Conservation (phyloP, 2,329 filamentous ascomycete species). For the Fusarium sp. region DNA sequence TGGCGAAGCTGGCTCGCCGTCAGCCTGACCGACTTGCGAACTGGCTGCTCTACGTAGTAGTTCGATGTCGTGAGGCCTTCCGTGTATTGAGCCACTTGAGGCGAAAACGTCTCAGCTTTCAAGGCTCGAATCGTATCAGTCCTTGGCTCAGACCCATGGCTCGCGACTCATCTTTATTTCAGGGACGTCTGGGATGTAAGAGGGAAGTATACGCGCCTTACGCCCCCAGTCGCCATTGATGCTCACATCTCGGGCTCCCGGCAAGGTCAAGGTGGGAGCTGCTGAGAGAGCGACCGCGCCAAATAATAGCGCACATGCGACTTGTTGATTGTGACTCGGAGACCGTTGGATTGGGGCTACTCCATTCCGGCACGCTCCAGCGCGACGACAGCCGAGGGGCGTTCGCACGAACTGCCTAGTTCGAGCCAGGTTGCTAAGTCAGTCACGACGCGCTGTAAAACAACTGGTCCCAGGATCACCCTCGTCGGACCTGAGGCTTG, state of each 20-base stretch:
- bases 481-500: constrained; percentile 26
- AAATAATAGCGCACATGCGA: constrained; percentile 37
- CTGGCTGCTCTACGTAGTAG: constrained; percentile 1
- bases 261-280: constrained; percentile 30
- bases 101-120: constrained; percentile 23
- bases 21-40: constrained; percentile 19
- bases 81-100: constrained; percentile 28
- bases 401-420: constrained; percentile 42
- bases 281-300: constrained; percentile 15
- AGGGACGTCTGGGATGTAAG: constrained; percentile 26
- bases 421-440: constrained; percentile 40
- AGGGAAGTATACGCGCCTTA: constrained; percentile 26
- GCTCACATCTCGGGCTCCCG: constrained; percentile 28
- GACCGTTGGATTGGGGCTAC: constrained; percentile 22
- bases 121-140: constrained; percentile 18
- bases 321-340: constrained; percentile 15
- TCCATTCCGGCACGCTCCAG: constrained; percentile 19
- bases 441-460: constrained; percentile 31
- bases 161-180: constrained; percentile 22
- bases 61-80: constrained; percentile 30
- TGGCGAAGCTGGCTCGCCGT: constrained; percentile 14
- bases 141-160: constrained; percentile 3
- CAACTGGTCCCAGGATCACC: constrained; percentile 25
- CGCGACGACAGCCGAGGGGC: constrained; percentile 33
- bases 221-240: constrained; percentile 13